These are phyloP conservation scores for Schwanniomyces yamadae DNA, from an alignment of 805 yeast genomes.

Conservation along the genomic window DNA sequence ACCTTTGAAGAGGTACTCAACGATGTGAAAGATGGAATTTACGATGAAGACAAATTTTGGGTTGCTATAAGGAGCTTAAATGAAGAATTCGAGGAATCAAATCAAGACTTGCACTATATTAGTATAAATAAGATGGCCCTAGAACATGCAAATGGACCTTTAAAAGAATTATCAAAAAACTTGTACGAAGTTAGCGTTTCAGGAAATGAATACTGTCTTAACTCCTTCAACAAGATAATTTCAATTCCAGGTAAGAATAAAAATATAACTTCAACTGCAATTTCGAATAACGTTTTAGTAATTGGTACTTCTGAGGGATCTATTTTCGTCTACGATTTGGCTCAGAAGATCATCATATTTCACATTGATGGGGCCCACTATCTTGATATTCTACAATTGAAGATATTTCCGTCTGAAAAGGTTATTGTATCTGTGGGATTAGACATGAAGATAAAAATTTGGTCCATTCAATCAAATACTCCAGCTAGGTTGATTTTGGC, in stretches of 20 bases:
- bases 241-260: not conserved
- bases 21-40: constrained; percentile 30
- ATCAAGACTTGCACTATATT: constrained; percentile 7
- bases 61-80: constrained; percentile 30
- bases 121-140: not conserved
- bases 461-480: constrained; percentile 43
- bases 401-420: constrained; percentile 62
- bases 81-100: constrained; percentile 17
- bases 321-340: constrained; percentile 10
- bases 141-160: constrained; percentile 1
- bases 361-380: constrained; percentile 46
- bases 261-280: constrained; percentile 5
- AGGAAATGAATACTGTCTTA: constrained; percentile 2
- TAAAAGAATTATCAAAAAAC: not conserved
- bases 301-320: constrained; percentile 15
- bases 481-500: constrained; percentile 44
- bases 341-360: constrained; percentile 5
- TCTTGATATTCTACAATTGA: constrained; percentile 41
- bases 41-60: constrained; percentile 41
- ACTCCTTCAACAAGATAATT: not conserved
- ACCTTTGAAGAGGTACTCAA: constrained; percentile 43
- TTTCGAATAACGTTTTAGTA: constrained; percentile 6
- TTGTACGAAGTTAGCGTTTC: constrained; percentile 2
- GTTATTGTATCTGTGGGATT: constrained; percentile 59
- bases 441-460: constrained; percentile 60